Evolutionary conservation across 352 stramenopile species (phyloP), one percentile per base, ranked within the genome.

Genomic region (Pythium inflatum): DNA sequence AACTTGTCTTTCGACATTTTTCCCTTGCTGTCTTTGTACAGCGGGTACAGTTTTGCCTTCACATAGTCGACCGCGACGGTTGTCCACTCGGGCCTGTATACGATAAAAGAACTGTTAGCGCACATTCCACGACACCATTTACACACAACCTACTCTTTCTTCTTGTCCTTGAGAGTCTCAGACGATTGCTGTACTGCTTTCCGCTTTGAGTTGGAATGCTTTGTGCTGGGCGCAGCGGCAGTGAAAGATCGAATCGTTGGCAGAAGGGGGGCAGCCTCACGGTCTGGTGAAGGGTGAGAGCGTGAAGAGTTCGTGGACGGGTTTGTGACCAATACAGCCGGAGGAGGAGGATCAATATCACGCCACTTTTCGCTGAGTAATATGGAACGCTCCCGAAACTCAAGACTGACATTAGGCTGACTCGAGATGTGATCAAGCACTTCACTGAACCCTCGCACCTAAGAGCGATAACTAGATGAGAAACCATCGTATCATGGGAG

Each of bases 1-100:
- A 93, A 95, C 0, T 77, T 79, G 30, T 95, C 88, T 68, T 88
- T 87, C 5, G 86, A 83, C 54, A 95, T 77, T 18, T 81, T 79
- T 3, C 82, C 80, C 22, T 74, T 74, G 36, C 66, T 77, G 20
- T 88, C 71, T 30, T 92, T 92, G 76, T 93, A 93, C 3, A 90
- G 61, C 1, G 88, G 88, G 59, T 95, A 93, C 24, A 95, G 51
- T 64, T 93, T 93, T 1, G 67, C 71, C 45, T 94, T 95, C 13
- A 94, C 84, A 34, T 94, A 92, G 49, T 87, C 80, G n/a, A 93
- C 80, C 11, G 84, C 84, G 12, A 75, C 66, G 25, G 79, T 62
- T 0, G 71, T 76, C 82, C 81, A 91, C 16, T n/a, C n/a, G n/a
- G n/a, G n/a, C n/a, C 79, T 89, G 48, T 31, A 34, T 49, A 67